Base-by-base conservation (phyloP, 1,139 yeast species). In the Geotrichum reessii region DNA sequence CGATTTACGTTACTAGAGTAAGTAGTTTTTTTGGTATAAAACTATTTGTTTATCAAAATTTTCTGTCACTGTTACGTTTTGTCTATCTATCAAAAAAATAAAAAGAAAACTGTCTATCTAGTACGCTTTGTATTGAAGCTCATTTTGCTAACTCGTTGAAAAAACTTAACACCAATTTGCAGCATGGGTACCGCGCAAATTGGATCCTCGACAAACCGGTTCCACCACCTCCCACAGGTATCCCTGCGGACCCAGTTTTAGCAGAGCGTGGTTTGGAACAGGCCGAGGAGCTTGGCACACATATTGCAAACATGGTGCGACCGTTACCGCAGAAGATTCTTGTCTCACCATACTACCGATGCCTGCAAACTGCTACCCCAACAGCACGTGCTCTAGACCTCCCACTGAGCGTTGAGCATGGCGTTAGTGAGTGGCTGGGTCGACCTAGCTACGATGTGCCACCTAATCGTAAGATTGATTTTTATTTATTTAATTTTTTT, bases 321-420 rank as follows among this genome's bases (percentile, higher is more conserved):
- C 73, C 75, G 3, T 81, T 83, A 25, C 78, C 76, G 57, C 83
- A 85, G 62, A 74, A 84, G 55, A 79, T 89, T 25, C 76, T 87
- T 65, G 76, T 86, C 1, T 89, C 97, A 1, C 98, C 98, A 0
- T 92, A 90, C 71, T 91, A 89, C 71, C 76, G 98, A 62, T 93
- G 98, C 71, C 77, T 92, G 17, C 92, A 93, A 70, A 91, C 98
- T 0, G 81, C 87, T 2, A 79, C 81, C 51, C 88, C 92, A 1
- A 74, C 84, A n/a, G 83, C 92, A 1, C 76, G 80, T 42, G 71
- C 72, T 52, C 73, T 86, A 27, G 81, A 77, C 12, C 68, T 85
- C 42, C 82, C 83, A n/a, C 79, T 88, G 14, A 50, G 27, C 28
- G 55, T 58, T 2, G 62, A 60, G 19, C 60, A 84, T 59, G 96